Base-by-base conservation (phyloP, 495 filamentous ascomycete genomes). In the Astrocystis sublimbata region DNA sequence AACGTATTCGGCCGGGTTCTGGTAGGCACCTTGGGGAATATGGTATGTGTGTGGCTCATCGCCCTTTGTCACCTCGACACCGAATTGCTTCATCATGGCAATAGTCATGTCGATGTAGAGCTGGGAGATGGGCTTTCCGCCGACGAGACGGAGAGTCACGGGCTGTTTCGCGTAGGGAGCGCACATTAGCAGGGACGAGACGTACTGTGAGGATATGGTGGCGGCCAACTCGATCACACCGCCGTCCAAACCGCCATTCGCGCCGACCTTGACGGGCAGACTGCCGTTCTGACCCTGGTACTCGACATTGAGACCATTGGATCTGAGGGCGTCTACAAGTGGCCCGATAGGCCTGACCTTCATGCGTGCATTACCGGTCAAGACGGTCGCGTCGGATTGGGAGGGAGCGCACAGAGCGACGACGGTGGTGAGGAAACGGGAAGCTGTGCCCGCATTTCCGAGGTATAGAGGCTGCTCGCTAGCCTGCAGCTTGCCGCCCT, bases 101-200 rank as follows among this genome's bases (percentile, higher is more conserved):
- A 91, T 93, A 15, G 94, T 99, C 93, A 99, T 97, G 67, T 98
- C 92, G 71, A 98, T 98, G 70, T 99, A 99, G 15, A 88, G 88
- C 73, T 97, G 92, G 1, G 93, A 97, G 63, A 98, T 97, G 3
- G 93, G 93, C 77, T 96, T 96, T 56, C 92, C 94, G 41, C 93
- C 93, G 41, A 97, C 89, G 46, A 99, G 79, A 8, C 87, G 88
- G 63, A 99, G 78, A 6, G 92, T 97, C 28, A 98, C 92, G 2
- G 94, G 91, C 66, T 93, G 86, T 75, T 93, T 96, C 52, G 94
- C 94, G 66, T 97, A 97, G 2, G 94, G 94, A 6, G 96, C 96
- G 64, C 91, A 96, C 93, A 99, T 96, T 28, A 99, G 81, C 50
- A 99, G 81, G 5, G 92, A 96, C 1, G 93, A 97, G 33, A 99